phyloP scores from a whole-genome alignment of 352 stramenopile genomes.

The Phytophthora brassicae region DNA sequence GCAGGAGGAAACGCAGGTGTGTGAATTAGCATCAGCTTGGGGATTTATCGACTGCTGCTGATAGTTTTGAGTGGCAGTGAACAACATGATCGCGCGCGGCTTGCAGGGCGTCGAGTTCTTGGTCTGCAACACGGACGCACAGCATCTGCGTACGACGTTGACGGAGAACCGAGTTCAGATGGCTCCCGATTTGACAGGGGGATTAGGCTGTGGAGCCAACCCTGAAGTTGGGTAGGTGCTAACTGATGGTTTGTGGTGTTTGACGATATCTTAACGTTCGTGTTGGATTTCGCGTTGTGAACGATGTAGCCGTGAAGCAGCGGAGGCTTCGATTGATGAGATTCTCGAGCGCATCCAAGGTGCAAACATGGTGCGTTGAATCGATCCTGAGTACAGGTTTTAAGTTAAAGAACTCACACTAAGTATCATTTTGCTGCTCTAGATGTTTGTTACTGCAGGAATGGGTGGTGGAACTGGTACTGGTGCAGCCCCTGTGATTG shows the following conservation, averaged over 20 bases:
- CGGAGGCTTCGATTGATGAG: constrained; percentile 77
- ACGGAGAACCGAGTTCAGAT: constrained; percentile 92
- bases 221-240: constrained; percentile 66
- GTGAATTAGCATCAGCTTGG: too few relatives aligned
- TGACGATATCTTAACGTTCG: neutral
- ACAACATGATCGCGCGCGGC: constrained; percentile 89
- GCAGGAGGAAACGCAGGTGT: constrained; percentile 86
- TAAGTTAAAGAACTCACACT: neutral
- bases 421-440: constrained; percentile 11
- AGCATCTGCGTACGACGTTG: constrained; percentile 89
- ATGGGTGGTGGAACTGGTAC: constrained; percentile 87
- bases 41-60: neutral
- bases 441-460: constrained; percentile 89
- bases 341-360: constrained; percentile 85
- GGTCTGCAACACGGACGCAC: constrained; percentile 91
- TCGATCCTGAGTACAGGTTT: neutral
- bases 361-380: constrained; percentile 76
- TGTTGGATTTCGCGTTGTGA: neutral
- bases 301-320: constrained; percentile 60
- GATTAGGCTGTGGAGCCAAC: constrained; percentile 80
- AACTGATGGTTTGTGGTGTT: neutral
- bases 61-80: constrained; percentile 44
- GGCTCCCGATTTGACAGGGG: constrained; percentile 83
- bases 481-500: constrained; percentile 82
- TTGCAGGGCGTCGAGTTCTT: constrained; percentile 86